Evolutionary conservation across 2,329 filamentous ascomycete genomes (phyloP), one percentile per base, ranked within the genome.

Genomic region (Westerdykella ornata): DNA sequence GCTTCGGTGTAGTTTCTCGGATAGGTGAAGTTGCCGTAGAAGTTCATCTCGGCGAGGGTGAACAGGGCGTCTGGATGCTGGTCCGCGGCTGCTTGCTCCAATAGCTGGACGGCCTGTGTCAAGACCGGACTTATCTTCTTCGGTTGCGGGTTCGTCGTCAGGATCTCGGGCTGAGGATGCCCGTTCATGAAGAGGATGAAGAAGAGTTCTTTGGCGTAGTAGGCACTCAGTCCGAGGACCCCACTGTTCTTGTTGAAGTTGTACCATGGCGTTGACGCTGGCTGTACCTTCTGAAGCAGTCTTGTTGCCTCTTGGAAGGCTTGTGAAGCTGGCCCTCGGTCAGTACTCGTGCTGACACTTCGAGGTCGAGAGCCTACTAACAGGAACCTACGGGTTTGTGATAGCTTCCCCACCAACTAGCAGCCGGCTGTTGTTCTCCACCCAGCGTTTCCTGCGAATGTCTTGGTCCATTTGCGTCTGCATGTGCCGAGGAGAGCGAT

Each of bases 11-110:
- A 88, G 61, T 96, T 81, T 49, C 83, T 77, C 1, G 90, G 89
- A 57, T 96, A 78, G 16, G 86, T 85, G 67, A 84, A 94, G 67
- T 97, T 96, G 62, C 92, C 92, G 57, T 92, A 88, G 67, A 97
- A 97, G 71, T 94, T 95, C 76, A 98, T 83, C 63, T 98, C 87
- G 14, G 87, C 92, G 17, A 98, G 75, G 13, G 94, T 73, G 59
- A 84, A 95, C 35, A 97, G 78, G 4, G 92, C 92, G 63, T 98
- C 89, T 2, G 86, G 77, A 59, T 88, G 74, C 49, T 74, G 68
- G 33, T 72, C 56, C 6, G 72, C 65, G 3, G 79, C 79, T 26
- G 81, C 79, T 38, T 73, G 67, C 53, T 78, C 72, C 44, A 85
- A 66, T 26, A 82, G 68, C 42, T 69, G 67, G 30, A 83, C 76